Evolutionary conservation across 202 grass and related monocot species (phyloP).

Genomic region (Cymbopogon flexuosus): DNA sequence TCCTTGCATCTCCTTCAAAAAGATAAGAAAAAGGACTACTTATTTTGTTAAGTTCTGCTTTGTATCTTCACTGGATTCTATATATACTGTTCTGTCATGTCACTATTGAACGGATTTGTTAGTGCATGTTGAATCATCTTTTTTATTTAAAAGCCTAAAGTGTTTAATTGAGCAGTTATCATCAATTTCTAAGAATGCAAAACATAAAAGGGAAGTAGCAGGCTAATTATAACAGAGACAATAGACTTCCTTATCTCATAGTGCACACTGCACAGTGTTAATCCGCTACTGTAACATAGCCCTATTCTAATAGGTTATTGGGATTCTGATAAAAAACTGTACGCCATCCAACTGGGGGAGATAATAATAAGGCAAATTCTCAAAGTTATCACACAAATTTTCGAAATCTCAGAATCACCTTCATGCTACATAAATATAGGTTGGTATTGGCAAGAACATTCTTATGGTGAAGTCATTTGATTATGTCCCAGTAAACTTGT

Average conservation of each 20-base stretch:
- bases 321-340: background rate
- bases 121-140: background rate
- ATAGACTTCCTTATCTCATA: constrained; percentile 5
- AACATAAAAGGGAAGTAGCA: constrained; percentile 15
- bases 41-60: background rate
- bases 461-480: background rate
- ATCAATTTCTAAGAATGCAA: background rate
- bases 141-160: background rate
- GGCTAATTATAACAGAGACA: constrained; percentile 2
- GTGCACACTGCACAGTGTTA: background rate
- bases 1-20: background rate
- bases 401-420: background rate
- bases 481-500: background rate
- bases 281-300: background rate
- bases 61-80: constrained; percentile 3
- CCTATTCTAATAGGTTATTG: background rate
- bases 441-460: constrained; percentile 1
- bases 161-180: background rate
- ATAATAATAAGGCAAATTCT: background rate
- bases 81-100: background rate
- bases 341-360: background rate
- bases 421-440: background rate
- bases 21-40: background rate
- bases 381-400: background rate
- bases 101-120: constrained; percentile 12